Base-by-base conservation (phyloP, 768 basidiomycete genomes). In the Psilocybe subaeruginosa region DNA sequence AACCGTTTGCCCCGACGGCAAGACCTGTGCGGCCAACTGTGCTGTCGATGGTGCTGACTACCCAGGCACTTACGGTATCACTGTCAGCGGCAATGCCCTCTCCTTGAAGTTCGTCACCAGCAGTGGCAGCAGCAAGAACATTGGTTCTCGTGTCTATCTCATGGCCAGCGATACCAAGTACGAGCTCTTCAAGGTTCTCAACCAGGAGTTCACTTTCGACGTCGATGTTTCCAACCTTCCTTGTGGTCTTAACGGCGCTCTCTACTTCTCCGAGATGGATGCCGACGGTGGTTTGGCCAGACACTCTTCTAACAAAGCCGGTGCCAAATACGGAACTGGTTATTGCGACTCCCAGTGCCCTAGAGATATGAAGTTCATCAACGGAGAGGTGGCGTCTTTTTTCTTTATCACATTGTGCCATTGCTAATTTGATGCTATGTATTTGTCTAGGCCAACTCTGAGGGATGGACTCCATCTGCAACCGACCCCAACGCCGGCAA, bases 201-300 rank as follows among this genome's bases (percentile, higher is more conserved):
- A 59, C 51, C 58, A 59, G 58, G 58, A 59, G 45, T 59, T 59
- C 58, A 59, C 58, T 30, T 59, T 59, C 41, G 58, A 59, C 29
- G 58, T 59, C 51, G 58, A 59, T 12, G 51, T 47, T 31, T 35
- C 50, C 37, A 54, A 52, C 58, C 57, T 54, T 43, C 45, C 43
- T 16, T 62, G 57, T 8, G 60, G 66, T 23, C 50, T 33, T 37
- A 54, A 54, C 31, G 52, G 52, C 31, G 52, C 52, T 54, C 52
- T 54, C 23, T 54, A 54, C 52, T 54, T 54, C 52, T 54, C 52
- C 4, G 52, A 54, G 12, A 54, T 54, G 52, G 52, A 54, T 31
- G 52, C 49, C 0, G 58, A 59, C 52, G 58, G 58, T 59, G 58
- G 58, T 46, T 17, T 53, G 29, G 30, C 58, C 16, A 59, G 33